These are phyloP conservation scores for Stephania japonica DNA, from an alignment of 164 flowering plant species.

Conservation along the genomic window DNA sequence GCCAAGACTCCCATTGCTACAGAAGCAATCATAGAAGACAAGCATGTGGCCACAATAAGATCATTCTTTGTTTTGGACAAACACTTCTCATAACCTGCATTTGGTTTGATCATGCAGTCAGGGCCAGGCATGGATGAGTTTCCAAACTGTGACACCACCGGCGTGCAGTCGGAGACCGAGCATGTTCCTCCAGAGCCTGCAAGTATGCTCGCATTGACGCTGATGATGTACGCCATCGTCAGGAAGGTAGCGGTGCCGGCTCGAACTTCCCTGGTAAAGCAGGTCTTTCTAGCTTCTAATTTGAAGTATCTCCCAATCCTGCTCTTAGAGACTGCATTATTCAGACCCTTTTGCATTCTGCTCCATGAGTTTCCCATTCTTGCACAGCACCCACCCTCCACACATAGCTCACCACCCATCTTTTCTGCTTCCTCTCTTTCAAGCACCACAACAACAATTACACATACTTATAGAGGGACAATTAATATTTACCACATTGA, in stretches of 20 bases:
- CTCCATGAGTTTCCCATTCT: slow-evolving; percentile 34
- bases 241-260: slow-evolving; percentile 84
- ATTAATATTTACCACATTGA: not conserved
- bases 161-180: slow-evolving; percentile 55
- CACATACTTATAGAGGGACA: not conserved
- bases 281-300: slow-evolving; percentile 57
- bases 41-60: slow-evolving; percentile 61
- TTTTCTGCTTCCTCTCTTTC: slow-evolving; percentile 18
- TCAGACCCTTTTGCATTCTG: slow-evolving; percentile 31
- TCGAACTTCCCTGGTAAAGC: slow-evolving; percentile 66
- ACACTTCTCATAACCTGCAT: slow-evolving; percentile 56
- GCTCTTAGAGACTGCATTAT: slow-evolving; percentile 52
- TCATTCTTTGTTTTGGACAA: slow-evolving; percentile 51
- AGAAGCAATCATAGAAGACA: slow-evolving; percentile 65
- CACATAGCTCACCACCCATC: slow-evolving; percentile 30
- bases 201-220: slow-evolving; percentile 75
- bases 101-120: slow-evolving; percentile 40
- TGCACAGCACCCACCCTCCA: slow-evolving; percentile 27
- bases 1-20: slow-evolving; percentile 71
- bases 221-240: slow-evolving; percentile 85
- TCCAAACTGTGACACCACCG: slow-evolving; percentile 1
- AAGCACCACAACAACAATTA: not conserved
- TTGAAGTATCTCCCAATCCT: slow-evolving; percentile 61
- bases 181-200: slow-evolving; percentile 78
- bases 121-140: slow-evolving; percentile 22